Evolutionary conservation across 441 rosid species (phyloP).

Genomic region (Gossypium gossypioides): DNA sequence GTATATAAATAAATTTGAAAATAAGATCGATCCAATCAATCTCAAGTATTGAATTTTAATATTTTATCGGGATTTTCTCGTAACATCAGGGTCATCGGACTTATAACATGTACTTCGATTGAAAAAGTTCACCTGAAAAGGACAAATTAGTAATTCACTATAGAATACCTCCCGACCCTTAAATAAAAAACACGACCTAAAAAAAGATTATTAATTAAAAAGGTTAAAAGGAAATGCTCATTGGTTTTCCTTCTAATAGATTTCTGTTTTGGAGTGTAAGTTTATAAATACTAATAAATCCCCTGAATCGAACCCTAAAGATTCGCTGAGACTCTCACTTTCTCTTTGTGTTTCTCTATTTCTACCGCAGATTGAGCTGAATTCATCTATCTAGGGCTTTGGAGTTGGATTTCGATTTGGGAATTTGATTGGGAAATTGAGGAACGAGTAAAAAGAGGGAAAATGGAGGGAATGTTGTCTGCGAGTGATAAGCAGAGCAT

Average conservation of each 20-base stretch:
- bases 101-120: background rate
- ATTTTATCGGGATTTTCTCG: background rate
- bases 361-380: background rate
- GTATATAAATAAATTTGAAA: too few species aligned
- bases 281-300: background rate
- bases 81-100: background rate
- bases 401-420: conserved; percentile 8
- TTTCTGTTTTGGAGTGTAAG: background rate
- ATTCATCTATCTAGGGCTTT: conserved; percentile 13
- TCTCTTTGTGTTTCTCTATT: background rate
- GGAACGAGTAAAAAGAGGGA: background rate
- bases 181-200: background rate
- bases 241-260: background rate
- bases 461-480: conserved; percentile 44
- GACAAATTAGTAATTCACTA: background rate
- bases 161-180: background rate
- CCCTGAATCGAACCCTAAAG: background rate
- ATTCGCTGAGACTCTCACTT: background rate
- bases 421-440: background rate
- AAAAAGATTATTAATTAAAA: background rate
- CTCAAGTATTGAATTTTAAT: background rate
- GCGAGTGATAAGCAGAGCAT: conserved; percentile 51
- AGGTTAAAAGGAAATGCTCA: background rate
- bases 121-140: background rate
- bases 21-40: too few species aligned